Base-by-base conservation (phyloP, 202 grass and related monocot species). In the Panicum hallii region DNA sequence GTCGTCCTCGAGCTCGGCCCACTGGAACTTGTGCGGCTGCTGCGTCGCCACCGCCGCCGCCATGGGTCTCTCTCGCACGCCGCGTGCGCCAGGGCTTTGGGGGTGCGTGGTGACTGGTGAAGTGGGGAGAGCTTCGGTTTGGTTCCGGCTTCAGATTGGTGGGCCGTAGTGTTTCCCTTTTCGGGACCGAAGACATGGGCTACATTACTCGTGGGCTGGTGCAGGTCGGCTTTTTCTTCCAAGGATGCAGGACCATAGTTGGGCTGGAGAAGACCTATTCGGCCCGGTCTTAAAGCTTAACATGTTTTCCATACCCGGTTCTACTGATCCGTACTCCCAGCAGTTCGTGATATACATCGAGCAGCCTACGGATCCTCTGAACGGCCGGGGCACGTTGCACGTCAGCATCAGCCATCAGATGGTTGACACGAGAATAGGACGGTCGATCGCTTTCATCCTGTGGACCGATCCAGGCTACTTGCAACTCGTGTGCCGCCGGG, bases 1-100 rank as follows among this genome's bases (percentile, higher is more conserved):
- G 81, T 93, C 88, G 43, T 95, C 88, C 15, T 91, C 94, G 48
- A 97, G 86, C 56, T 97, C 94, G 0, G 90, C 86, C 94, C 94
- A 97, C 38, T 79, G 84, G 11, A 93, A 64, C 54, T 93, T 97
- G 17, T 7, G 73, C 73, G 22, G 36, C 63, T 67, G 62, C 57
- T 80, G 83, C 83, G 70, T 62, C 63, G 80, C 85, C 83, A 79
- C 66, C 84, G 73, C 80, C 73, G 74, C 82, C 83, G 83, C 80
- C 93, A 89, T 92, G 65, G 87, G 30, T 67, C 68, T 43, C 9
- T 7, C 12, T 19, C 45, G 60, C 17, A 5, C 44, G 41, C 5
- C 2, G 50, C 62, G 48, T 1, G 78, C 48, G 48, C 4, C 70
- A 76, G 82, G 73, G 85, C 60, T 88, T 89, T 69, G 81, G 16